Evolutionary conservation across 2,329 filamentous ascomycete genomes (phyloP), one percentile per base, ranked within the genome.

Genomic region (Trichothecium sympodiale): DNA sequence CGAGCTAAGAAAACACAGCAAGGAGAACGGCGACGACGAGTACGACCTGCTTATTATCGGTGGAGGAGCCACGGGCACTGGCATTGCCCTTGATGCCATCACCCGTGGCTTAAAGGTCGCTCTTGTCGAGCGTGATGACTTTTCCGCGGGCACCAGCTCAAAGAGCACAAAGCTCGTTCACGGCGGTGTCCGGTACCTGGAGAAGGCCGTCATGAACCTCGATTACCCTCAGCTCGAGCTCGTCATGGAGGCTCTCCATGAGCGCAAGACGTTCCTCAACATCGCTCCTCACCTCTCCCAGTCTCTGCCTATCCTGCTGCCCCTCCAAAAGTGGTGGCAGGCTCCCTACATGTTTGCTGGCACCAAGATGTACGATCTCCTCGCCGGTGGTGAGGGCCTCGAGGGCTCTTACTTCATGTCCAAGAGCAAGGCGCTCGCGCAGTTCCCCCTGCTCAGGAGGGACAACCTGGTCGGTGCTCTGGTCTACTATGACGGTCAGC

Each of bases 131-230:
- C 71, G 83, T 42, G 84, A 89, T 55, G 83, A 91, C 59, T 91
- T 89, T 55, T 80, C 79, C 47, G 72, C 79, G 42, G 83, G 84
- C 20, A 89, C 83, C 29, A 87, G 81, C 63, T 85, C 80, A 57
- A 89, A 89, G 65, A 87, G 81, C 62, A 91, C 83, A 33, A 91
- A 91, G 61, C 69, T 91, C 36, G 84, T 91, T 14, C 83, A 91
- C 59, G 83, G 83, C 46, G 83, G 83, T 51, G 84, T 91, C 40
- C 74, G 83, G 45, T 91, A 89, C 54, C 67, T 91, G 39, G 84
- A 91, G 57, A 91, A 91, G 65, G 83, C 83, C 37, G 77, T 91
- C 34, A 86, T 79, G 78, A 83, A 88, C 55, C 65, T 89, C 49
- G 83, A 91, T 57, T 88, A 87, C 56, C 79, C 78, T 46, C 83